A percentile compares a stretch with the other conserved stretches of the same genome.
Conservation (phyloP, 163 green algal species). For the Chlorella variabilis region DNA sequence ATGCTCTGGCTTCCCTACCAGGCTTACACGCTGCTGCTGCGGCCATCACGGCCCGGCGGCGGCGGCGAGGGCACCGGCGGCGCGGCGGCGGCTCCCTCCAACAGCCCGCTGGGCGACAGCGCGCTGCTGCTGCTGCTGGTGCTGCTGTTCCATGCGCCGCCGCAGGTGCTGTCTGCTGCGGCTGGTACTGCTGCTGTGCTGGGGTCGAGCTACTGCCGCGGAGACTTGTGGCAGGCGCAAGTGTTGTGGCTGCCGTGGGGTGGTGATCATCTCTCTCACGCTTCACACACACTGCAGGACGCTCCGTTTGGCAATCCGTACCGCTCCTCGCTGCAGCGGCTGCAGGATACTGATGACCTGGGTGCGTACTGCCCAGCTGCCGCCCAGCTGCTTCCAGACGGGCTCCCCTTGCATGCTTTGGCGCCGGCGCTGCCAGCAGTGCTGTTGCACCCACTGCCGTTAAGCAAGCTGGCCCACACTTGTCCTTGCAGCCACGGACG, state of each 20-base stretch:
- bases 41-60: slow-evolving; percentile 8
- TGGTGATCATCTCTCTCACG: neutral
- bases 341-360: slow-evolving; percentile 57
- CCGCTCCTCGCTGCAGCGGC: slow-evolving; percentile 50
- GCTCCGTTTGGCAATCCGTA: slow-evolving; percentile 56
- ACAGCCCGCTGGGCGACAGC: slow-evolving; percentile 60
- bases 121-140: slow-evolving; percentile 77
- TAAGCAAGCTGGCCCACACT: no score
- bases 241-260: no score
- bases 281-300: no score
- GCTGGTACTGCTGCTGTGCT: no score
- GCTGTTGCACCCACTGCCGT: no score
- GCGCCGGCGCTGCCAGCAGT: no score
- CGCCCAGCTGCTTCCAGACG: no score
- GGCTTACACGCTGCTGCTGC: slow-evolving; percentile 69
- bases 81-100: neutral
- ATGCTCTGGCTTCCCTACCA: slow-evolving; percentile 78
- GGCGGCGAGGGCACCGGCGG: neutral
- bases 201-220: neutral
- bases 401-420: no score
- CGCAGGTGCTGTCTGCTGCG: no score
- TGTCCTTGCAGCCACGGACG: neutral
- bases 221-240: neutral
- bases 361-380: neutral
- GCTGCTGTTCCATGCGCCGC: slow-evolving; percentile 70